Percentiles rank a stretch among this genome's conserved stretches.
Evolutionary conservation across 2,329 filamentous ascomycete species (phyloP).

Genomic region (Gaeumannomyces sp.): DNA sequence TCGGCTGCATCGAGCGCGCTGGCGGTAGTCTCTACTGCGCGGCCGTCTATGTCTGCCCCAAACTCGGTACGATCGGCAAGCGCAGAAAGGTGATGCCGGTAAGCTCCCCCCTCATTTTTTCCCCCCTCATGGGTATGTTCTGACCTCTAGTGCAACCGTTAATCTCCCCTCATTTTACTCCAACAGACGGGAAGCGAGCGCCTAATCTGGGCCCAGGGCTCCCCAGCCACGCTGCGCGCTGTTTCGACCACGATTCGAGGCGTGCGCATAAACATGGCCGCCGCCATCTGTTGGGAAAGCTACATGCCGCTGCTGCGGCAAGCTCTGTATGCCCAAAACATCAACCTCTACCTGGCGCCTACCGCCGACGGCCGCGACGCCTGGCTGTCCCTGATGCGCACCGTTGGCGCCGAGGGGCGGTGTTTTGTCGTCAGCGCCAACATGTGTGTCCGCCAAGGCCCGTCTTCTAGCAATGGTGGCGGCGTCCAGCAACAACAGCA

Average conservation of each 20-base stretch:
- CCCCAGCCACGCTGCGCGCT: slow-evolving; percentile 69
- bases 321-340: slow-evolving; percentile 78
- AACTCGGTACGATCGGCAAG: slow-evolving; percentile 69
- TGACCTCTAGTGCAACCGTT: background rate
- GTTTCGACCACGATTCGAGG: slow-evolving; percentile 75
- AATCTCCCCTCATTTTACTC: background rate
- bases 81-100: slow-evolving; percentile 88
- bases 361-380: slow-evolving; percentile 80
- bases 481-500: background rate
- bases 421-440: slow-evolving; percentile 84
- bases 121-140: slow-evolving; percentile 1
- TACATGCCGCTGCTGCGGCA: slow-evolving; percentile 90
- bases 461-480: background rate
- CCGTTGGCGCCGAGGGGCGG: slow-evolving; percentile 72
- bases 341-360: slow-evolving; percentile 86
- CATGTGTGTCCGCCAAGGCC: slow-evolving; percentile 54
- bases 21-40: slow-evolving; percentile 82
- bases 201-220: slow-evolving; percentile 83
- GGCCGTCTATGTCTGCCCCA: slow-evolving; percentile 75
- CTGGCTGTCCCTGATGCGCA: slow-evolving; percentile 78
- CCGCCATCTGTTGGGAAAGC: slow-evolving; percentile 94
- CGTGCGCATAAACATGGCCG: slow-evolving; percentile 71
- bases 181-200: slow-evolving; percentile 70
- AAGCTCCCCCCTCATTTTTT: slow-evolving; percentile 23
- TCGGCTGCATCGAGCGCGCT: slow-evolving; percentile 71